A percentile compares a stretch with the other conserved stretches of the same genome.
These are phyloP conservation scores for Paecilomyces variotii DNA, from an alignment of 2,329 filamentous ascomycete species.

Conservation along the genomic window DNA sequence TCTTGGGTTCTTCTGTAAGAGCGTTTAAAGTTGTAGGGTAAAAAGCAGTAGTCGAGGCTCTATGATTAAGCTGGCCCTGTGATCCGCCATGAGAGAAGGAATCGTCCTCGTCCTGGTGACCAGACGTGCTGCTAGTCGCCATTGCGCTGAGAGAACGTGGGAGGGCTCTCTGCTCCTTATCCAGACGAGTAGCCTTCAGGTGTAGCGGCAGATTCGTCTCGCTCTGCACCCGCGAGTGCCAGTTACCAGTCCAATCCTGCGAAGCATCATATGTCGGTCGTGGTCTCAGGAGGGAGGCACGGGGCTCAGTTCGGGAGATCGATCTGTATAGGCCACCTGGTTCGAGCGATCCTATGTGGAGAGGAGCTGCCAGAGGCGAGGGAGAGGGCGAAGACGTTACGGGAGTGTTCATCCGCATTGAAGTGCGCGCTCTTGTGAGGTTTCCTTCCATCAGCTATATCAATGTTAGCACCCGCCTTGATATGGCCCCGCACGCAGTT, in stretches of 20 bases:
- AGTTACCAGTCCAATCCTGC: constrained; percentile 31
- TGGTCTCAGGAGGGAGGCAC: constrained; percentile 39
- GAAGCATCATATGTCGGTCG: constrained; percentile 27
- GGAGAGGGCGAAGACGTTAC: constrained; percentile 41
- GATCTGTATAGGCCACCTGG: constrained; percentile 36
- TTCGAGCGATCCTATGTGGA: constrained; percentile 27
- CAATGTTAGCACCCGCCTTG: constrained; percentile 9
- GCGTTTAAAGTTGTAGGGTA: constrained; percentile 44
- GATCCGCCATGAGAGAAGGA: constrained; percentile 26
- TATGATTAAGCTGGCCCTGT: constrained; percentile 24
- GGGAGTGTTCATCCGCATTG: constrained; percentile 49
- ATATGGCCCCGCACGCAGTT: background rate
- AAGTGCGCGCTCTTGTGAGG: constrained; percentile 66
- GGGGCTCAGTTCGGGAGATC: constrained; percentile 31
- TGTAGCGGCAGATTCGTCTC: constrained; percentile 49
- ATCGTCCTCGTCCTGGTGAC: constrained; percentile 22
- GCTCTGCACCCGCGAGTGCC: constrained; percentile 55
- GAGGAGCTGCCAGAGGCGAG: constrained; percentile 10
- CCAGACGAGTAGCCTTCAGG: constrained; percentile 14
- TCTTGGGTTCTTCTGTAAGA: constrained; percentile 45
- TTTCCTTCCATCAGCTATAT: constrained; percentile 87
- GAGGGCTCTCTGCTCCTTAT: constrained; percentile 38
- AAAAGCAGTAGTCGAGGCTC: constrained; percentile 33
- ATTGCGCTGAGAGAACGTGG: constrained; percentile 55
- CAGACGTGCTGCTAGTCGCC: constrained; percentile 26